phyloP scores from a whole-genome alignment of 257 asterid genomes.

The Nemophila menziesii region DNA sequence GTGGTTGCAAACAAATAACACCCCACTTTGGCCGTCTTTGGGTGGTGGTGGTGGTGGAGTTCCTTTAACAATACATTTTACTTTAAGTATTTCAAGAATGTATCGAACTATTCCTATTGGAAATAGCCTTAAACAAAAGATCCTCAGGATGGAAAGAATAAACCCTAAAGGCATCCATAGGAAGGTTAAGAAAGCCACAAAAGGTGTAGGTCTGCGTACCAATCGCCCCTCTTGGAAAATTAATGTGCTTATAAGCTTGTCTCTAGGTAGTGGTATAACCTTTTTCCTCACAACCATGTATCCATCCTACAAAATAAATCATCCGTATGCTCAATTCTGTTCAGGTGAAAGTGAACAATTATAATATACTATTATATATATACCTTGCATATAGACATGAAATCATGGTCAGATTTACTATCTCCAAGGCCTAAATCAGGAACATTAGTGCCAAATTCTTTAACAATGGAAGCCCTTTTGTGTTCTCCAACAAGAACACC shows the following conservation, averaged over 20 bases:
- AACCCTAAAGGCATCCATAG: slow-evolving; percentile 77
- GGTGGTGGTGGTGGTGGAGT: slow-evolving; percentile 89
- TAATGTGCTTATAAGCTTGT: slow-evolving; percentile 53
- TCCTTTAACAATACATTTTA: slow-evolving; percentile 63
- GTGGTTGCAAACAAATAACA: slow-evolving; percentile 82
- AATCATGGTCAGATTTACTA: slow-evolving; percentile 58
- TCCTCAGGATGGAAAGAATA: slow-evolving; percentile 43
- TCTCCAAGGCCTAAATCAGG: slow-evolving; percentile 90
- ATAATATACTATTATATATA: not conserved
- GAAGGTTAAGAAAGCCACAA: slow-evolving; percentile 46
- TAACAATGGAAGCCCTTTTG: slow-evolving; percentile 43
- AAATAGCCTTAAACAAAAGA: slow-evolving; percentile 45
- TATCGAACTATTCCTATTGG: slow-evolving; percentile 54
- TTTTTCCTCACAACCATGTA: slow-evolving; percentile 56
- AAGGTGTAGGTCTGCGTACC: slow-evolving; percentile 74
- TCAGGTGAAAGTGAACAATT: not conserved
- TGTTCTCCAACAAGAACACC: slow-evolving; percentile 67
- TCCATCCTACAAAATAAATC: slow-evolving; percentile 57
- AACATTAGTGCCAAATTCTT: slow-evolving; percentile 43
- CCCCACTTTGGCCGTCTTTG: slow-evolving; percentile 40
- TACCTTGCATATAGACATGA: slow-evolving; percentile 95
- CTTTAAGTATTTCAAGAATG: slow-evolving; percentile 50
- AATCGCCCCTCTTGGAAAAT: slow-evolving; percentile 88
- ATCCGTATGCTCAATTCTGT: not conserved
- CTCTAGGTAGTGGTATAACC: slow-evolving; percentile 41